These are phyloP conservation scores for Monosporascus sp. DNA, from an alignment of 2,329 filamentous ascomycete genomes.

Conservation along the genomic window DNA sequence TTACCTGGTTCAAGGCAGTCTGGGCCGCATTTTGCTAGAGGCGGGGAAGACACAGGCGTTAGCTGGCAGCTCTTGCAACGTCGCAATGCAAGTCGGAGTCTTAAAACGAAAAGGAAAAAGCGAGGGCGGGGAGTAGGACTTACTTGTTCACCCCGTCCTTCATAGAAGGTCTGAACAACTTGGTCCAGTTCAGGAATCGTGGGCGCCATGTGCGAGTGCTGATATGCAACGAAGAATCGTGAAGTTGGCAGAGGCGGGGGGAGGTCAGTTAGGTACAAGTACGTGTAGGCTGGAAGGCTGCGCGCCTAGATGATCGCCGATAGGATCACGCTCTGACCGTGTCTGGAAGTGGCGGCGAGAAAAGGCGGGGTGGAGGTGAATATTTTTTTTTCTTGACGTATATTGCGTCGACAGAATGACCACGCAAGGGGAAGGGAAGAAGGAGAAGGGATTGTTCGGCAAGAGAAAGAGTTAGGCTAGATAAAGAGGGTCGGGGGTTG, in stretches of 20 bases:
- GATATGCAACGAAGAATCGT: not conserved
- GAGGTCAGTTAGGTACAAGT: constrained; percentile 12
- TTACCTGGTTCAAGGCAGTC: constrained; percentile 85
- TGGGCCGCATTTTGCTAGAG: constrained; percentile 92
- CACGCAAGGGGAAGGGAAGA: not conserved
- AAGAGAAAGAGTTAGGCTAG: not conserved
- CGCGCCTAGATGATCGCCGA: constrained; percentile 11
- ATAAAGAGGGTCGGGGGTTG: not conserved
- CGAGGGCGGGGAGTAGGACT: constrained; percentile 27
- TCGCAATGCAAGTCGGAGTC: not conserved
- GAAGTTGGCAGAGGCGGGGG: constrained; percentile 10
- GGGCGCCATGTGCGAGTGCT: constrained; percentile 48
- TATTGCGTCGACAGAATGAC: not conserved
- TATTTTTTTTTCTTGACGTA: not conserved
- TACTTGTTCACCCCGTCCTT: constrained; percentile 91
- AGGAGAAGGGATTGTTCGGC: not conserved
- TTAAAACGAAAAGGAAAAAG: not conserved
- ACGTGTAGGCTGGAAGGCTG: constrained; percentile 1
- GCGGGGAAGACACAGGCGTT: constrained; percentile 24
- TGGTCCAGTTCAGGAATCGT: constrained; percentile 92
- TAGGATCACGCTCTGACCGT: not conserved
- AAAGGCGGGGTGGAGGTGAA: not conserved
- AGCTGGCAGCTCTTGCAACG: constrained; percentile 7
- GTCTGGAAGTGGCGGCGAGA: constrained; percentile 7
- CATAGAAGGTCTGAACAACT: constrained; percentile 95